phyloP scores from a whole-genome alignment of 164 flowering plant species.

The Cinnamomum micranthum region DNA sequence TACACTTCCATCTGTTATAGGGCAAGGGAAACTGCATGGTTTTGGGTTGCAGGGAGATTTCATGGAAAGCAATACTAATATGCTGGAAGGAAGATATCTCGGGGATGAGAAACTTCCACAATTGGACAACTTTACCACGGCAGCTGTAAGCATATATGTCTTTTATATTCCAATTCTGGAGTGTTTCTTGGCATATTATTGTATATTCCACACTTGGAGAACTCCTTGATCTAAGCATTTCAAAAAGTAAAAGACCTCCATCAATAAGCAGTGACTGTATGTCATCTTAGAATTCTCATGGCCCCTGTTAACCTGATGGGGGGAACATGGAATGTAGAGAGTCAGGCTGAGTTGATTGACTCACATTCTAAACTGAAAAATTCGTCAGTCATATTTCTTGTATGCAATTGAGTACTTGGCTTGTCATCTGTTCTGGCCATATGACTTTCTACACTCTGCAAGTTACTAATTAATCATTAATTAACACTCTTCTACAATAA shows the following conservation, averaged over 20 bases:
- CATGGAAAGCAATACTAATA: constrained; percentile 14
- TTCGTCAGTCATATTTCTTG: neutral
- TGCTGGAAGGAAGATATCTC: constrained; percentile 10
- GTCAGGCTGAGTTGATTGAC: too few relatives aligned
- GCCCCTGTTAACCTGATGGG: too few relatives aligned
- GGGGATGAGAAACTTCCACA: constrained; percentile 17
- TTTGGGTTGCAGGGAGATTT: constrained; percentile 23
- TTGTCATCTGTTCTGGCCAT: neutral
- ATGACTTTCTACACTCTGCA: too few relatives aligned
- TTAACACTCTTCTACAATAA: neutral
- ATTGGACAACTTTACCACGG: constrained; percentile 13
- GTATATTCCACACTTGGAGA: neutral
- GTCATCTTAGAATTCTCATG: too few relatives aligned
- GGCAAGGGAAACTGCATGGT: constrained; percentile 21
- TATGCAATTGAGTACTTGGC: neutral
- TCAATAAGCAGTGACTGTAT: too few relatives aligned
- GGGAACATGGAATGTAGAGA: too few relatives aligned
- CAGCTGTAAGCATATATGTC: constrained; percentile 6
- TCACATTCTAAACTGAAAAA: neutral
- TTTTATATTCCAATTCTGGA: neutral
- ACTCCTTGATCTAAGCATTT: too few relatives aligned
- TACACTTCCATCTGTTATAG: constrained; percentile 17
- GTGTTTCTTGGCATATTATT: neutral
- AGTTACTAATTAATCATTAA: neutral
- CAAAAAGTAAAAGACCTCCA: too few relatives aligned